Conservation (phyloP, 768 basidiomycete species). For the Lepiota subincarnata region DNA sequence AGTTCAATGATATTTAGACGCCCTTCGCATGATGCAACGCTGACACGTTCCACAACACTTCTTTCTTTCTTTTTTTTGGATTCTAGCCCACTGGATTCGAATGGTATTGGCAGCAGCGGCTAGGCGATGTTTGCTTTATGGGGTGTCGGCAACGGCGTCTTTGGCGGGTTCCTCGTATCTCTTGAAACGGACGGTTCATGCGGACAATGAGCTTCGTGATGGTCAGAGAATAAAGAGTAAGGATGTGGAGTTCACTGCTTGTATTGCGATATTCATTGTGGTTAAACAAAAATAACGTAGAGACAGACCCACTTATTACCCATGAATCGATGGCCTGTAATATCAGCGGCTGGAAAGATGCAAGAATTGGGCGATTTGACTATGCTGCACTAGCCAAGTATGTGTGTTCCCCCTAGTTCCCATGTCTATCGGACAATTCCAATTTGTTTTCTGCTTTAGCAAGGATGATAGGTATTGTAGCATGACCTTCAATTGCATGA, state of each 20-base stretch:
- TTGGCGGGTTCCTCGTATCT: not conserved
- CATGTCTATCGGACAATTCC: not conserved
- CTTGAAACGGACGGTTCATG: not conserved
- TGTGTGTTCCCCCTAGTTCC: not conserved
- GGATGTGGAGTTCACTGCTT: not conserved
- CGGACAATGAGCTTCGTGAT: not conserved
- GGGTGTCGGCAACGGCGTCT: not conserved
- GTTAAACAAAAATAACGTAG: not conserved
- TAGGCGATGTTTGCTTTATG: not conserved
- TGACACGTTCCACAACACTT: too few species aligned
- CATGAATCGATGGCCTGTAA: not conserved
- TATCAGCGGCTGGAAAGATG: not conserved
- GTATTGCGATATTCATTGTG: not conserved
- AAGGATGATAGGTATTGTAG: constrained; percentile 2
- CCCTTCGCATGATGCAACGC: too few species aligned
- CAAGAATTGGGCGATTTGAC: not conserved
- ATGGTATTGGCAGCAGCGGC: not conserved
- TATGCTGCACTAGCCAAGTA: constrained; percentile 7
- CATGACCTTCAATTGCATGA: not conserved
- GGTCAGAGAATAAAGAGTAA: not conserved
- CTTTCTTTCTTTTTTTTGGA: too few species aligned
- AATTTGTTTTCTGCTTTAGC: not conserved
- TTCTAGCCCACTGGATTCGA: too few species aligned
- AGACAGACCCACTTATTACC: not conserved
- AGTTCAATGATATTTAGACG: too few species aligned